Conservation (phyloP, 495 filamentous ascomycete genomes). For the Penicillium samsonianum region DNA sequence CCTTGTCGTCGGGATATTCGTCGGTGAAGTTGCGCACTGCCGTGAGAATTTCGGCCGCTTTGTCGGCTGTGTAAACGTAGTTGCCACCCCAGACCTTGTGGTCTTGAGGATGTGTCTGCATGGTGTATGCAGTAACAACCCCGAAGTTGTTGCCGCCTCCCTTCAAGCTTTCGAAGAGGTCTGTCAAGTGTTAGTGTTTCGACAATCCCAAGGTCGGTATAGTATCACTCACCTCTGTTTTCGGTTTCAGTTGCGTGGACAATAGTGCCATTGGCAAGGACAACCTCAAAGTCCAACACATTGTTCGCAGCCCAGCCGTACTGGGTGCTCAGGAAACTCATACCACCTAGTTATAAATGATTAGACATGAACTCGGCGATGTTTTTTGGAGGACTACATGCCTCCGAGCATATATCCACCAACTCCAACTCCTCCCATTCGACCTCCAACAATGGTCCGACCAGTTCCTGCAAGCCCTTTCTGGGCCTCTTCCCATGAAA, state of each 20-base stretch:
- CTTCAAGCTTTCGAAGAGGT: conserved; percentile 58
- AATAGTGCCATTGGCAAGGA: conserved; percentile 56
- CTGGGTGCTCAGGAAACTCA: conserved; percentile 55
- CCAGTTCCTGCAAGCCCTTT: conserved; percentile 36
- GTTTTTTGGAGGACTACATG: conserved; percentile 15
- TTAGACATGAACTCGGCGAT: not conserved
- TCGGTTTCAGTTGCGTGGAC: conserved; percentile 45
- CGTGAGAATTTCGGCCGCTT: conserved; percentile 42
- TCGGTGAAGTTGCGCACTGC: conserved; percentile 56
- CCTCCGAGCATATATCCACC: conserved; percentile 49
- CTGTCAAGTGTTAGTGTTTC: conserved; percentile 22
- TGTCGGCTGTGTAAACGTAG: conserved; percentile 47
- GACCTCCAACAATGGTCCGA: conserved; percentile 41
- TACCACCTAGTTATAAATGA: conserved; percentile 35
- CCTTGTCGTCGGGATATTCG: conserved; percentile 53
- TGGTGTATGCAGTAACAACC: conserved; percentile 57
- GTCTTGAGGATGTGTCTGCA: conserved; percentile 46
- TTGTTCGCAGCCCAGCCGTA: conserved; percentile 61
- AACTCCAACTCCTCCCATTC: conserved; percentile 41
- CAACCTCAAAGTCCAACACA: conserved; percentile 55
- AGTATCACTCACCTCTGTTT: conserved; percentile 35
- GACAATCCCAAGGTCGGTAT: conserved; percentile 10
- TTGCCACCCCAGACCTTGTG: conserved; percentile 56
- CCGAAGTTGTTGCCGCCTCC: conserved; percentile 63
- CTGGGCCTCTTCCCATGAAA: conserved; percentile 43